A percentile compares a stretch with the other conserved stretches of the same genome.
Conservation (phyloP, 1,139 yeast species). For the Geotrichum histeridarum region DNA sequence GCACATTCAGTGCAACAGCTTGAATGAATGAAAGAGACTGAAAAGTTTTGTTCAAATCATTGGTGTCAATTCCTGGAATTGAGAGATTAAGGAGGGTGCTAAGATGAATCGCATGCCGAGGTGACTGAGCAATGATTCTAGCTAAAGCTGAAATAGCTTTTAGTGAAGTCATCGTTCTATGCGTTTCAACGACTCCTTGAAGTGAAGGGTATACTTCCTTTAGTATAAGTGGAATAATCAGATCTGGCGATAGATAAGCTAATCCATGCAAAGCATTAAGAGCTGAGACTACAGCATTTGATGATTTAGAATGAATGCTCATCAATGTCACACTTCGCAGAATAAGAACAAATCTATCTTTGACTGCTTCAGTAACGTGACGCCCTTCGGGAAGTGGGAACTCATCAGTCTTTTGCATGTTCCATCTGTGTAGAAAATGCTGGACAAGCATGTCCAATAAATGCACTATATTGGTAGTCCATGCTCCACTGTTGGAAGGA, state of each 20-base stretch:
- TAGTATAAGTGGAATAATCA: conserved; percentile 59
- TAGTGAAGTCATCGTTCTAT: conserved; percentile 71
- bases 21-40: conserved; percentile 68
- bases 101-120: conserved; percentile 69
- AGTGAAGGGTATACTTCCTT: conserved; percentile 80
- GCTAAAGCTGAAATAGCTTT: conserved; percentile 62
- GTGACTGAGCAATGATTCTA: conserved; percentile 61
- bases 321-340: conserved; percentile 55
- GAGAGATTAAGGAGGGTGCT: conserved; percentile 66
- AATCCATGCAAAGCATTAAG: conserved; percentile 58
- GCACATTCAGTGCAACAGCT: conserved; percentile 66
- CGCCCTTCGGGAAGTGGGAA: conserved; percentile 41
- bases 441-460: conserved; percentile 45
- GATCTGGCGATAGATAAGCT: conserved; percentile 57
- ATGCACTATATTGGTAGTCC: conserved; percentile 72
- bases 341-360: conserved; percentile 50
- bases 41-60: conserved; percentile 72
- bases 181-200: conserved; percentile 72
- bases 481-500: conserved; percentile 83
- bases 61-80: conserved; percentile 81
- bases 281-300: conserved; percentile 54
- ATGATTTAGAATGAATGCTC: conserved; percentile 76
- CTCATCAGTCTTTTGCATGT: conserved; percentile 34
- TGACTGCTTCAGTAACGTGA: conserved; percentile 45
- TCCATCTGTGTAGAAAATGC: conserved; percentile 36